Base-by-base conservation (phyloP, 352 stramenopile species). In the Thraustotheca clavata region DNA sequence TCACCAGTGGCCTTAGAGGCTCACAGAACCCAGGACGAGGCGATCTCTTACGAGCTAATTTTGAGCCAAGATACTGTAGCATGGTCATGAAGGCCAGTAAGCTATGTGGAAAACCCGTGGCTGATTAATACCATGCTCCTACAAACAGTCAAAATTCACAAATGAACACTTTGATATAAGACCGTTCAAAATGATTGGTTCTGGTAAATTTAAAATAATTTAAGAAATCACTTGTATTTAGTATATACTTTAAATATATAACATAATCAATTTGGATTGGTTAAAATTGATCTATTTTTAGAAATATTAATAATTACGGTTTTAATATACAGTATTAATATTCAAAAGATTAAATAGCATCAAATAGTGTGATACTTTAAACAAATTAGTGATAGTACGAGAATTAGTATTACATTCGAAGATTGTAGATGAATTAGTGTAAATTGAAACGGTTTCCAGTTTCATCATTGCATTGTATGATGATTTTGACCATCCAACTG, bases 81-180 rank as follows among this genome's bases (percentile, higher is more conserved):
- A 63, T 52, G 55, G 55, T 63, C 55, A 63, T 63, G 55, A 63
- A 63, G 55, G 55, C 55, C 55, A 63, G 34, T 46, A 63, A 39
- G 55, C 52, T 41, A 63, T 24, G 18, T 22, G 38, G 12, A 14
- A 39, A 50, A 63, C 55, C 55, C 41, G 34, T 52, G 55, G 55
- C 55, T 63, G 55, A 63, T 63, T 63, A 63, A 63, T 63, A 41
- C 55, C 38, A 35, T 47, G n/a, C 34, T 52, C 43, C 43, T 52
- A 52, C 43, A 20, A 18, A 31, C 24, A 24, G 22, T 47, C 39
- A n/a, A 47, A 31, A 20, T 52, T 52, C 11, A 52, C 31, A 52
- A 20, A 18, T 18, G 2, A 52, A 3, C 43, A n/a, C 2, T 52
- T 6, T 6, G 43, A 18, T 18, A 3, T 24, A 14, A 2, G 43